Base-by-base conservation (phyloP, 768 basidiomycete genomes). In the Leccinum subtestaceum region DNA sequence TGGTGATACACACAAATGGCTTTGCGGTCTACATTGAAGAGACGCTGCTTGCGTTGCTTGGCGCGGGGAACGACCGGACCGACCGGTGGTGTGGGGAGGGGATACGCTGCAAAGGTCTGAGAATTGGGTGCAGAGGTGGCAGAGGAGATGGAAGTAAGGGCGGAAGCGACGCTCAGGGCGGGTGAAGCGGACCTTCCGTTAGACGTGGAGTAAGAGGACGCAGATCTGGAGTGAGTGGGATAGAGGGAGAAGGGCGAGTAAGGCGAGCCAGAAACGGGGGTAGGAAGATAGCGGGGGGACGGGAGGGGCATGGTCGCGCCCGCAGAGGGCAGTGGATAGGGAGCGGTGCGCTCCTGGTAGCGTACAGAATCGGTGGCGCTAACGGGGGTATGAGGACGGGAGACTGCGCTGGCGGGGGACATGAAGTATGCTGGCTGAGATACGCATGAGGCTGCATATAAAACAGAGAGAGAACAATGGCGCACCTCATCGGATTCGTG, bases 21-120 rank as follows among this genome's bases (percentile, higher is more conserved):
- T 68, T 86, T 88, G 63, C 90, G 85, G 67, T 92, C 88, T 29
- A 80, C 77, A 68, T 88, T 88, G 67, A 83, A 85, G 46, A 95
- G 84, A 52, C 88, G 85, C 67, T 85, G 82, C 71, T 92, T 92
- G 64, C 80, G 81, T 56, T 87, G 83, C 65, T 87, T 84, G 52
- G 72, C 69, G 31, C 74, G 74, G 49, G 72, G 67, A 4, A 68
- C 67, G 63, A 67, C 72, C 3, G 72, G 70, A 10, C 70, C 72
- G 11, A 59, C 65, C 27, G 64, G 70, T 12, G 64, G 70, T 53
- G 66, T 65, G 11, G 63, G 70, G 43, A 73, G 72, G 1, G 73
- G 65, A 52, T 69, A 73, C 11, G 67, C 60, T 1, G 72, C 56
- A 23, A 70, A 74, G 3, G 70, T 60, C 57, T 72, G 74, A 0